A percentile compares a stretch with the other conserved stretches of the same genome.
Conservation (phyloP, 1,139 yeast genomes). For the Taiozyma sp. region DNA sequence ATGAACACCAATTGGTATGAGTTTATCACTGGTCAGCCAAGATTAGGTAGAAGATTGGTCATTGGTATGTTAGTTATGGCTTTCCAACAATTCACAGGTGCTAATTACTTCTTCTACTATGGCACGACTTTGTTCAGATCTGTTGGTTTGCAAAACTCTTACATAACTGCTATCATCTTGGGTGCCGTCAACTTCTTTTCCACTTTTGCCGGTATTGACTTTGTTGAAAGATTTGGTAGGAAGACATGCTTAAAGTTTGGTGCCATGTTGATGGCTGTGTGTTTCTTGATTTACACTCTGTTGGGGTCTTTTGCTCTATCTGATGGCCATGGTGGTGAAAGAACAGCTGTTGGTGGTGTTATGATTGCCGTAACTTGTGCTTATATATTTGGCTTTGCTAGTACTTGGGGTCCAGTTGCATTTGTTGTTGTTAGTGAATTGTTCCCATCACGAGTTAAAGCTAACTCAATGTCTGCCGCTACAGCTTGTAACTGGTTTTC, state of each 20-base stretch:
- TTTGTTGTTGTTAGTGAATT: slow-evolving; percentile 72
- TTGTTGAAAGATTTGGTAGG: slow-evolving; percentile 67
- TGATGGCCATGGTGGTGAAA: slow-evolving; percentile 24
- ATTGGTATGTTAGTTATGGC: slow-evolving; percentile 50
- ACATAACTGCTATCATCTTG: slow-evolving; percentile 54
- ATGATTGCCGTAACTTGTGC: slow-evolving; percentile 74
- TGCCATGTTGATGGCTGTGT: slow-evolving; percentile 52
- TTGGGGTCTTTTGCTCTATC: slow-evolving; percentile 49
- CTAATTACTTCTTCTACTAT: slow-evolving; percentile 50
- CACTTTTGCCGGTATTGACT: slow-evolving; percentile 64
- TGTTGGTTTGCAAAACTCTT: slow-evolving; percentile 41
- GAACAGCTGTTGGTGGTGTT: slow-evolving; percentile 50
- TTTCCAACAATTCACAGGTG: slow-evolving; percentile 55
- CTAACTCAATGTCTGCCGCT: slow-evolving; percentile 73
- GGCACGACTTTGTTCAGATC: slow-evolving; percentile 49
- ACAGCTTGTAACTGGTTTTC: slow-evolving; percentile 70
- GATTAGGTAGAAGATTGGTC: slow-evolving; percentile 40
- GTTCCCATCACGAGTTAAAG: slow-evolving; percentile 69
- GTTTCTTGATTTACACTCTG: slow-evolving; percentile 59
- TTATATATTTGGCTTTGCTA: slow-evolving; percentile 72
- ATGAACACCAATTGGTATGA: slow-evolving; percentile 37
- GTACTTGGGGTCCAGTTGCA: slow-evolving; percentile 83
- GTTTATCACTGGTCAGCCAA: slow-evolving; percentile 41
- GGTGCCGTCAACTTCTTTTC: slow-evolving; percentile 72
- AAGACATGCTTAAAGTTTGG: slow-evolving; percentile 57